Evolutionary conservation across 768 basidiomycete species (phyloP), one percentile per base, ranked within the genome.

Genomic region (Rhodosporidiobolus sp.): DNA sequence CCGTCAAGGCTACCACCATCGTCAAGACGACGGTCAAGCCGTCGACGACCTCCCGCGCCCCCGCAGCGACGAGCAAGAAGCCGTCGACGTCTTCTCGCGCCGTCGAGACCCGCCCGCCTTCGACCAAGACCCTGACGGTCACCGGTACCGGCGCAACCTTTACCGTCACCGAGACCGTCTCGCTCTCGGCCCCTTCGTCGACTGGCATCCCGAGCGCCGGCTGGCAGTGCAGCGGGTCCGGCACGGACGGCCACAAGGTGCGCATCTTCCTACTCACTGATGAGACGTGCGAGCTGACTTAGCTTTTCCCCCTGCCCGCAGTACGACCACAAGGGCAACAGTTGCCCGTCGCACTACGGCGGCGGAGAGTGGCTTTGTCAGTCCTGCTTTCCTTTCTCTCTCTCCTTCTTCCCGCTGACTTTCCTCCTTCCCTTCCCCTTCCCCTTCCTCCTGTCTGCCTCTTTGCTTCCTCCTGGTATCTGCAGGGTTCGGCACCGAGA

Each of bases 101-200:
- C n/a, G n/a, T n/a, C n/a, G n/a, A n/a, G n/a, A 34, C 49, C 52
- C 35, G 38, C 30, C 22, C 46, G 30, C 26, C 34, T 19, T 14
- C 63, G n/a, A 35, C 45, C 22, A 48, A 55, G n/a, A 54, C 59
- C 43, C 7, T 53, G 1, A 64, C 63, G 24, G n/a, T 50, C 38
- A 3, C 63, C 20, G 52, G 43, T 8, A 14, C 38, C 26, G 45
- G 30, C 11, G 24, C 11, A 12, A 54, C 57, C 28, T 52, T 68
- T 12, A 68, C 67, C 5, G 60, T 62, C 28, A 69, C 67, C 28
- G 35, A 46, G 43, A 69, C 67, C 11, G 43, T 63, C 43, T 62
- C 67, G 12, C n/a, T 46, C 43, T 6, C 58, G 9, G 43, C n/a
- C 4, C 58, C 58, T 28, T 45, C 58, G n/a, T 59, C 58, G 38